These are phyloP conservation scores for Fusarium sororula DNA, from an alignment of 2,329 filamentous ascomycete genomes.

Conservation along the genomic window DNA sequence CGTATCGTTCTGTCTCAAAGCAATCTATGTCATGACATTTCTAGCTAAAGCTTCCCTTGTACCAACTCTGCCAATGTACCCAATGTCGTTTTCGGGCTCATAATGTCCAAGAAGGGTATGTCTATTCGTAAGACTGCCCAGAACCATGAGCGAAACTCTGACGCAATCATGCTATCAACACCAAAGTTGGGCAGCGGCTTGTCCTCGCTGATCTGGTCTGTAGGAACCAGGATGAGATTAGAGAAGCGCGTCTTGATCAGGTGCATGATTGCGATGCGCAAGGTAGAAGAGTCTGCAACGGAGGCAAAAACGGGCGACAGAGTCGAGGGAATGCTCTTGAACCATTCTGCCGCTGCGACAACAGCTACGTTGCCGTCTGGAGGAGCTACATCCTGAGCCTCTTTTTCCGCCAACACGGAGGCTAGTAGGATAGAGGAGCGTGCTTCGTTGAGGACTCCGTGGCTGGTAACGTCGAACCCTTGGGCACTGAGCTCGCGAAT, in stretches of 20 bases:
- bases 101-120: not conserved
- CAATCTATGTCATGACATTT: fast-evolving
- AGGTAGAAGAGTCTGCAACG: not conserved
- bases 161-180: not conserved
- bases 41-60: not conserved
- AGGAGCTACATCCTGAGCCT: not conserved
- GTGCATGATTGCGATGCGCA: not conserved
- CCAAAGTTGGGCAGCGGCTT: not conserved
- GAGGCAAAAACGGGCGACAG: not conserved
- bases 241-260: not conserved
- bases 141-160: not conserved
- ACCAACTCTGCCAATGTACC: not conserved
- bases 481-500: not conserved
- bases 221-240: not conserved
- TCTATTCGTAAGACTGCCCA: not conserved
- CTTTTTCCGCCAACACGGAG: not conserved
- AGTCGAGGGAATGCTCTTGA: not conserved
- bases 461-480: not conserved
- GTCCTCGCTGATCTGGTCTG: not conserved
- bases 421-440: not conserved
- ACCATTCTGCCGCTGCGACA: not conserved
- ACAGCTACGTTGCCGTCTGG: fast-evolving
- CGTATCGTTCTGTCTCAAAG: not conserved
- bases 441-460: not conserved
- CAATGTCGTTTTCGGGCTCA: not conserved